Evolutionary conservation across 1,284 basidiomycete species (phyloP).

Genomic region (Boletus semigastroideus): DNA sequence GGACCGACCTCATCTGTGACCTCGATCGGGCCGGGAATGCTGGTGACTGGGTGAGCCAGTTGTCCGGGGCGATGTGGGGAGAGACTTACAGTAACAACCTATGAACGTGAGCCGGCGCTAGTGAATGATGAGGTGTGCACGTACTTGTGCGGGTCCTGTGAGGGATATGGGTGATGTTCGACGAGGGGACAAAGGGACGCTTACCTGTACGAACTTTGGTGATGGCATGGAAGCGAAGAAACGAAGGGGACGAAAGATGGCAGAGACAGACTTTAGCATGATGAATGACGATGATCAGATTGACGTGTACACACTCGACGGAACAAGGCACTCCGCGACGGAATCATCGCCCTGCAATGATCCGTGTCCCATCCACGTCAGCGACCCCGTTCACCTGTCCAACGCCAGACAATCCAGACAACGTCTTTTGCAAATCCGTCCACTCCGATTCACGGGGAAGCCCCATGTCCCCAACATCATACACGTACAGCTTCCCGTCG

Average conservation of each 20-base stretch:
- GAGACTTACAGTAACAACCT: constrained; percentile 65
- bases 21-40: constrained; percentile 84
- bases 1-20: constrained; percentile 70
- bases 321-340: constrained; percentile 13
- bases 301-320: not conserved
- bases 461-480: constrained; percentile 90
- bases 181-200: too few relatives aligned
- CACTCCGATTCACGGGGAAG: constrained; percentile 85
- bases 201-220: constrained; percentile 6
- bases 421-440: constrained; percentile 83
- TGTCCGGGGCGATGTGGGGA: not conserved
- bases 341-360: constrained; percentile 45
- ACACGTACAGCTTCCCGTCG: constrained; percentile 91
- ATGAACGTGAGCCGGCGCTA: not conserved
- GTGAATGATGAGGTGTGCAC: constrained; percentile 23
- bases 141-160: constrained; percentile 65
- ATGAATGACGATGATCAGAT: not conserved
- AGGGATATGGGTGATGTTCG: not conserved
- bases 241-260: not conserved
- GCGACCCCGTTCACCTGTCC: constrained; percentile 51
- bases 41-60: constrained; percentile 23
- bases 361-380: constrained; percentile 44
- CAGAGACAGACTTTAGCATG: not conserved
- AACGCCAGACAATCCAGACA: constrained; percentile 61
- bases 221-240: not conserved